Evolutionary conservation across 345 rosid genomes (phyloP), one percentile per base, ranked within the genome.

Genomic region (Eucalyptus pauciflora): DNA sequence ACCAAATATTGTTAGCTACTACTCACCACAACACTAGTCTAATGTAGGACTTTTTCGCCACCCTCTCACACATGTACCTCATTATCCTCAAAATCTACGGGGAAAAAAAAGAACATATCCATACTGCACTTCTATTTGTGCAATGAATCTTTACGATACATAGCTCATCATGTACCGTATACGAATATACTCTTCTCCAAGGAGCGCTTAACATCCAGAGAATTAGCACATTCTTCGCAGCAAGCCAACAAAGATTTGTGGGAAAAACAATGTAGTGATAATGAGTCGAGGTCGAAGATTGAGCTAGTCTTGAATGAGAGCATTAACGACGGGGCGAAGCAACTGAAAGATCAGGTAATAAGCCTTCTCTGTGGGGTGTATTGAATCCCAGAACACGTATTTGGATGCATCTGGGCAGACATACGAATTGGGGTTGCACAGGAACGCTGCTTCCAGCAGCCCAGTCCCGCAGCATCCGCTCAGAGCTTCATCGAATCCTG

Each of bases 401-500:
- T 93, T 94, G 11, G 98, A 95, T 8, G 96, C 93, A 89, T 97
- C 95, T 5, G 93, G 50, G 88, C 99, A 96, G 71, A 97, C 89
- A 17, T 46, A 92, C 43, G 98, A 94, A 46, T 90, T 89, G 49
- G 95, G 95, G 88, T 97, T 96, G 88, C 98, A 95, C 86, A 96
- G 56, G 17, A 94, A 8, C 49, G 91, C 92, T 50, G 94, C 89
- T 91, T 97, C 98, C 56, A 96, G 25, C 86, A 88, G 93, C 5
- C 99, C 99, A 41, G 92, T 95, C 86, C 98, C 99, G 71, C 99
- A 97, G 87, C 99, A 97, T 13, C 99, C 99, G 56, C 49, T 88
- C 88, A 88, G 91, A 20, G 92, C 96, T 48, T 91, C 93, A 17
- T 95, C 97, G 62, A 94, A 96, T 6, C 91, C 99, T 96, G 46